phyloP scores from a whole-genome alignment of 2,329 filamentous ascomycete genomes.

The Penicillium concentricum region DNA sequence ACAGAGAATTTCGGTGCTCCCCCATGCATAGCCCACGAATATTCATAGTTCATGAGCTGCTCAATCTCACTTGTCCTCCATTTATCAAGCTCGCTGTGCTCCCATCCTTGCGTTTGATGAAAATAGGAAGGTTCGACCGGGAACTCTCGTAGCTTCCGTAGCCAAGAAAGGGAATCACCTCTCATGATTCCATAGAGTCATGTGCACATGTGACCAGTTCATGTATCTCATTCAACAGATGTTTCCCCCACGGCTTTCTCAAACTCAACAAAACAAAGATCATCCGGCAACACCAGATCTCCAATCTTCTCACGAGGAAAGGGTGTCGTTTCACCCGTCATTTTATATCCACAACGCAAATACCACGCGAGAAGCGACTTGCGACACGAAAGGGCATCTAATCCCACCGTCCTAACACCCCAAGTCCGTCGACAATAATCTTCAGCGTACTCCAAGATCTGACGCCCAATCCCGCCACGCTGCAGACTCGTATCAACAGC shows the following conservation, averaged over 20 bases:
- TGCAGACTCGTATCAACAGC: slow-evolving; percentile 24
- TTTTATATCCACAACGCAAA: slow-evolving; percentile 26
- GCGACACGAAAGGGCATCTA: slow-evolving; percentile 32
- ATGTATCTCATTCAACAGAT: too few species aligned
- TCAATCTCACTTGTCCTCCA: too few species aligned
- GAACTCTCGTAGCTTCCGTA: too few species aligned
- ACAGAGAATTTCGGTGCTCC: too few species aligned
- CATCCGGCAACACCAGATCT: slow-evolving; percentile 18
- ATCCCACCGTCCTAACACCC: slow-evolving; percentile 16
- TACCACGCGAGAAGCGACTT: slow-evolving; percentile 32
- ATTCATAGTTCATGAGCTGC: too few species aligned
- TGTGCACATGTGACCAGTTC: too few species aligned
- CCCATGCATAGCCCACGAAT: too few species aligned
- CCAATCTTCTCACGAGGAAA: slow-evolving; percentile 23
- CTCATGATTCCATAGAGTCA: too few species aligned
- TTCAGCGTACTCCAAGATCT: slow-evolving; percentile 30
- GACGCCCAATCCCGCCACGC: slow-evolving; percentile 24
- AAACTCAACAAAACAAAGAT: slow-evolving; percentile 29
- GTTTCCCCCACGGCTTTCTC: slow-evolving; percentile 11
- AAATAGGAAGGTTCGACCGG: background rate
- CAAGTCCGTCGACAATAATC: slow-evolving; percentile 25
- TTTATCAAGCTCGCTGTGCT: too few species aligned
- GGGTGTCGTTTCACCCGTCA: slow-evolving; percentile 22
- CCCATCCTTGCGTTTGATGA: too few species aligned
- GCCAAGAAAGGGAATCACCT: background rate